Evolutionary conservation across 768 basidiomycete species (phyloP).

Genomic region (Lactifluus hygrophoroides): DNA sequence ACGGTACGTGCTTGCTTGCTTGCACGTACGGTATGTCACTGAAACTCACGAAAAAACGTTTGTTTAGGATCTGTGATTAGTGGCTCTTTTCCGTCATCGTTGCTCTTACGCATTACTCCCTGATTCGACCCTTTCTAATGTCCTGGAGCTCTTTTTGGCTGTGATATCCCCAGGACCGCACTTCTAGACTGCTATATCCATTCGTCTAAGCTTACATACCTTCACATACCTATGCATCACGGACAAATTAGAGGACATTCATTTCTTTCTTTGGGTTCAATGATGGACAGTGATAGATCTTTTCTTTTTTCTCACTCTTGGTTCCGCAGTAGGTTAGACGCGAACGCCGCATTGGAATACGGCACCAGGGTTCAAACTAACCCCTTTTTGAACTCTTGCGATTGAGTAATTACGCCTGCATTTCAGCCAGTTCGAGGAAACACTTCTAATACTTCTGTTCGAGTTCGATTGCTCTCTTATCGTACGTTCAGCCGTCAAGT

Average conservation of each 20-base stretch:
- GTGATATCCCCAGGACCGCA: background rate
- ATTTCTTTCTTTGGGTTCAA: background rate
- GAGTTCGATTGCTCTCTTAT: background rate
- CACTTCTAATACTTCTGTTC: background rate
- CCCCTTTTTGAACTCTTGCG: background rate
- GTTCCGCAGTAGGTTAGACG: background rate
- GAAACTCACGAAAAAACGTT: too few relatives aligned
- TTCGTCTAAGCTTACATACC: background rate
- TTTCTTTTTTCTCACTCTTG: background rate
- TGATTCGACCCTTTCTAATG: background rate
- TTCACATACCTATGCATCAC: too few relatives aligned
- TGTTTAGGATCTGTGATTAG: slow-evolving; percentile 10
- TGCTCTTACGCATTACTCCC: background rate
- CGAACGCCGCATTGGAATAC: background rate
- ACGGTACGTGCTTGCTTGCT: slow-evolving; percentile 34
- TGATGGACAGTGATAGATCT: background rate
- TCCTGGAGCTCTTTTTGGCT: background rate
- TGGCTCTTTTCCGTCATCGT: background rate
- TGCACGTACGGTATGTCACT: background rate
- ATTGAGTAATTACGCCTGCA: background rate
- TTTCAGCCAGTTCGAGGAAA: background rate
- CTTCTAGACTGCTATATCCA: background rate
- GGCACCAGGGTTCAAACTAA: background rate
- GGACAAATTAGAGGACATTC: background rate
- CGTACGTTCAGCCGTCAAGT: background rate